Evolutionary conservation across 192 early-diverging fungal species (phyloP).

Genomic region (Thamnidium elegans): DNA sequence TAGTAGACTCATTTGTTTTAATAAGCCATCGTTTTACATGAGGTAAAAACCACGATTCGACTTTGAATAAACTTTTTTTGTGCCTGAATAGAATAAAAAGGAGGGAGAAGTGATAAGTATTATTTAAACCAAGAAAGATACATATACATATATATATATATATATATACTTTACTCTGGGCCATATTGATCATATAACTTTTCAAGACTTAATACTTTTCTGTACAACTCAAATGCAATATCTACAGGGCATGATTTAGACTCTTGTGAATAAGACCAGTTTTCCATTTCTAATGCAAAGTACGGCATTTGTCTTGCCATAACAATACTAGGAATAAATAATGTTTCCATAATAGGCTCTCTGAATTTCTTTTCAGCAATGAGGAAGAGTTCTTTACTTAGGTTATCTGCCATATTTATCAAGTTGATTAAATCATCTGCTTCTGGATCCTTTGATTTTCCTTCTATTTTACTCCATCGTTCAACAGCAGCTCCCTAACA

Average conservation of each 20-base stretch:
- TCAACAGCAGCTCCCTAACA: constrained; percentile 30
- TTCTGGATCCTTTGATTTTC: constrained; percentile 7
- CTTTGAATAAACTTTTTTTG: constrained; percentile 53
- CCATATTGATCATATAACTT: constrained; percentile 46
- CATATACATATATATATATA: not conserved
- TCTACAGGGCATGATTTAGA: constrained; percentile 42
- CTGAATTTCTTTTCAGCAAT: constrained; percentile 25
- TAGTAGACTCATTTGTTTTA: constrained; percentile 55
- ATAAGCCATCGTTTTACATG: constrained; percentile 66
- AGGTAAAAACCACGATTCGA: constrained; percentile 68
- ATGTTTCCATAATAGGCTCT: constrained; percentile 7
- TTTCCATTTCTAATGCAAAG: constrained; percentile 55
- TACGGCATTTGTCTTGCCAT: constrained; percentile 51
- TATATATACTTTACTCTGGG: constrained; percentile 37
- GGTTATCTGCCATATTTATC: constrained; percentile 28
- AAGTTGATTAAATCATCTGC: constrained; percentile 25
- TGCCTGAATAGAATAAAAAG: constrained; percentile 22
- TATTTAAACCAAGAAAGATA: not conserved
- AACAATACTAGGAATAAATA: constrained; percentile 43
- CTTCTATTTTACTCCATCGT: constrained; percentile 30
- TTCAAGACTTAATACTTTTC: constrained; percentile 44
- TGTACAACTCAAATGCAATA: constrained; percentile 51
- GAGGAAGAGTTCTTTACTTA: constrained; percentile 20
- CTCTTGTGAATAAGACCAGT: constrained; percentile 44
- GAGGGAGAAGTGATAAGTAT: not conserved